Evolutionary conservation across 441 rosid genomes (phyloP).

Genomic region (Flueggea neowawraea): DNA sequence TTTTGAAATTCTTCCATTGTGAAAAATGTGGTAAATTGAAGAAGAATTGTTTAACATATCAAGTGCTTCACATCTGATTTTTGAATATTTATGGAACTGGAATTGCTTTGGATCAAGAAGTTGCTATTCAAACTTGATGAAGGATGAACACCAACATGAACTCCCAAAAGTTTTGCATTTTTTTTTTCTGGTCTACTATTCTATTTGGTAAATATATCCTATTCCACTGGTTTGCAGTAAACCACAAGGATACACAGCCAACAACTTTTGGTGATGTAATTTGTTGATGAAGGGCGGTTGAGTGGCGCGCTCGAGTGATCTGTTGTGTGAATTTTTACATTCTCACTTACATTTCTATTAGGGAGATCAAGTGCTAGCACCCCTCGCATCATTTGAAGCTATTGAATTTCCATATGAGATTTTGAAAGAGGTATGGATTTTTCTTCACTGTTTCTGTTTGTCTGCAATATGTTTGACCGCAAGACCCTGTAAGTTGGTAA

Average conservation of each 20-base stretch:
- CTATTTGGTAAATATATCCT: neutral
- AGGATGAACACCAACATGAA: too few relatives aligned
- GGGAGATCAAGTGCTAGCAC: conserved; percentile 83
- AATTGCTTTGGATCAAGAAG: too few relatives aligned
- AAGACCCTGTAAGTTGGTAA: conserved; percentile 19
- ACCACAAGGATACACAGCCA: too few relatives aligned
- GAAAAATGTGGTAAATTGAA: too few relatives aligned
- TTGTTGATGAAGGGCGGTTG: conserved; percentile 14
- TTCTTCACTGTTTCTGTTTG: conserved; percentile 1
- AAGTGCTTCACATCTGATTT: too few relatives aligned
- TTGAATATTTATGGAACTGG: too few relatives aligned
- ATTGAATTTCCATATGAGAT: conserved; percentile 91
- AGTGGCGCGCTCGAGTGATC: conserved; percentile 36
- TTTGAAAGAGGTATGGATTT: conserved; percentile 36
- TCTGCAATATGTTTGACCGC: conserved; percentile 11
- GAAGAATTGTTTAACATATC: too few relatives aligned
- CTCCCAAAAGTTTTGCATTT: too few relatives aligned
- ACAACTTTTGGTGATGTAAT: too few relatives aligned
- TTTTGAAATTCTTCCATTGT: too few relatives aligned
- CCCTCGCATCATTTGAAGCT: conserved; percentile 75
- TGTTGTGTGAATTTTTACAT: neutral
- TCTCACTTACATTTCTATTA: conserved; percentile 18
- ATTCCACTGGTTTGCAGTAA: conserved; percentile 40
- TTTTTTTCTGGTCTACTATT: too few relatives aligned
- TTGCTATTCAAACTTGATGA: too few relatives aligned